Evolutionary conservation across 1,284 basidiomycete genomes (phyloP).

Genomic region (Lignosus rhinocerotis): DNA sequence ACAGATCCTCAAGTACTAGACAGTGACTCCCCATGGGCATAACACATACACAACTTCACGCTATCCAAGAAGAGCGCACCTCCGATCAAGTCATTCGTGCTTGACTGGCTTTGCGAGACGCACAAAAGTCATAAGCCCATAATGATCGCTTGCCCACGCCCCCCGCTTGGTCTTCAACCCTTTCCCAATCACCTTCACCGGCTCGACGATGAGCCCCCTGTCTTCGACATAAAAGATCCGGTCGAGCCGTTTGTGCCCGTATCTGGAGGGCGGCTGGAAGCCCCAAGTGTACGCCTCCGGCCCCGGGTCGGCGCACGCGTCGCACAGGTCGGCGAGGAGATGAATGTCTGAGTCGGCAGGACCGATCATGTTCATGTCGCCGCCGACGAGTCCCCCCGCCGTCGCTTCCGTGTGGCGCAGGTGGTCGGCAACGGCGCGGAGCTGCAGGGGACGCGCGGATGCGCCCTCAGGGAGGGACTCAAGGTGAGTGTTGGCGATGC

Average conservation of each 20-base stretch:
- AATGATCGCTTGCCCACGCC: conserved; percentile 66
- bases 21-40: too few relatives aligned
- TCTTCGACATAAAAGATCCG: conserved; percentile 57
- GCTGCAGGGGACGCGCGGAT: conserved; percentile 48
- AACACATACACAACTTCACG: too few relatives aligned
- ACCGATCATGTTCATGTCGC: conserved; percentile 69
- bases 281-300: conserved; percentile 56
- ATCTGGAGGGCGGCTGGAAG: conserved; percentile 48
- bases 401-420: conserved; percentile 45
- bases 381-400: conserved; percentile 54
- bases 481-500: conserved; percentile 69
- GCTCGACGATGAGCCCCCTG: conserved; percentile 37
- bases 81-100: too few relatives aligned
- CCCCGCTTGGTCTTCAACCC: conserved; percentile 43
- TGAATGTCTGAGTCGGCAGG: conserved; percentile 44
- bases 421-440: conserved; percentile 49
- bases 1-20: too few relatives aligned
- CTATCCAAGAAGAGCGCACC: too few relatives aligned
- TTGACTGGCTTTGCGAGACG: too few relatives aligned
- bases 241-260: conserved; percentile 56
- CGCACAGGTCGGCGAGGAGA: conserved; percentile 46
- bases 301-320: conserved; percentile 51
- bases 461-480: conserved; percentile 56
- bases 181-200: conserved; percentile 55
- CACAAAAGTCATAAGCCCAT: conserved; percentile 47